Base-by-base conservation (phyloP, 225 moss, liverwort and hornwort genomes). In the Physcomitrium patens region DNA sequence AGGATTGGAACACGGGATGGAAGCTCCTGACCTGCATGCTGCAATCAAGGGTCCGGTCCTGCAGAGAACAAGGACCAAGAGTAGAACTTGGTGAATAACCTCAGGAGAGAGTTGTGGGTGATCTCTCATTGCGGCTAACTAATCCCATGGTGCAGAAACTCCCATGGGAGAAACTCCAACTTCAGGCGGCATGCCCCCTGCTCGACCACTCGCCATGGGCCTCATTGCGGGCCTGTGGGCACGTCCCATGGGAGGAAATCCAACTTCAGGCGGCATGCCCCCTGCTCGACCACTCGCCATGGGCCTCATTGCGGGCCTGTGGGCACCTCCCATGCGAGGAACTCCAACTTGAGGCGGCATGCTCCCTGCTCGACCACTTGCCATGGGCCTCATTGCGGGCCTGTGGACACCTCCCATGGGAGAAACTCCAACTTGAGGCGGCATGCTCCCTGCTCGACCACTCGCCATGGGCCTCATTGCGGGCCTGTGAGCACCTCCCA, bases 241-340 rank as follows among this genome's bases (percentile, higher is more conserved):
- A 37, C 31, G 2, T 37, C 31, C 31, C 31, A 37, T n/a, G n/a
- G n/a, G n/a, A 46, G 44, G 54, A 54, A 61, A 42, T 15, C 26
- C 44, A 18, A 41, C 52, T 44, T 26, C 24, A 61, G 37, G 63
- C 0, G 26, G 23, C 56, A 49, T 65, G 23, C 23, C 14, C 26
- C 23, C 59, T 37, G 53, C 3, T 16, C 11, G 60, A 27, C 71
- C 48, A 46, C 66, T 51, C 22, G 16, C 43, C 50, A 0, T 31
- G 31, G 71, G 72, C 12, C 60, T 51, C 67, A 67, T 67, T 6
- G n/a, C n/a, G n/a, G n/a, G n/a, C n/a, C n/a, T n/a, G n/a, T n/a
- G n/a, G n/a, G n/a, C n/a, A n/a, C n/a, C n/a, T n/a, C n/a, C n/a
- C n/a, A n/a, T n/a, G n/a, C n/a, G n/a, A 46, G 44, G 54, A 54